Base-by-base conservation (phyloP, 2,329 filamentous ascomycete species). In the Hymenoscyphus salicellus region DNA sequence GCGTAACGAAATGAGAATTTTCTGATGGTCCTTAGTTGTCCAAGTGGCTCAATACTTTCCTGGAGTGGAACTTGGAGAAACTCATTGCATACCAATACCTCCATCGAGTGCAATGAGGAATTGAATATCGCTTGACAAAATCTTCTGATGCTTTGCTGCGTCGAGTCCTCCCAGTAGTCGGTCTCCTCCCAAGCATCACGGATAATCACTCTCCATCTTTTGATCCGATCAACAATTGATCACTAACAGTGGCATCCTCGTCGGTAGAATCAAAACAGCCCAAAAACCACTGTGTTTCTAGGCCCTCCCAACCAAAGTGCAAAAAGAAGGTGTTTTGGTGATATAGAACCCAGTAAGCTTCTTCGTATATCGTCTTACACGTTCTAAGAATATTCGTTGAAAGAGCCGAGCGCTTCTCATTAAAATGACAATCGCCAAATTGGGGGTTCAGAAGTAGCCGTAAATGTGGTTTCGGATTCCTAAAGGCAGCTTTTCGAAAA, bases 271-370 rank as follows among this genome's bases (percentile, higher is more conserved):
- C n/a, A n/a, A n/a, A n/a, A n/a, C n/a, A n/a, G n/a, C n/a, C n/a
- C n/a, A n/a, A n/a, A n/a, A n/a, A n/a, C n/a, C n/a, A n/a, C n/a
- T n/a, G n/a, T n/a, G n/a, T n/a, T n/a, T n/a, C n/a, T n/a, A n/a
- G n/a, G n/a, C n/a, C n/a, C n/a, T n/a, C n/a, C n/a, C n/a, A n/a
- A n/a, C n/a, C n/a, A n/a, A 23, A 20, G 1, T 4, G 11, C 49
- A 14, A 20, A 30, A 26, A 14, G 20, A 55, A 55, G 8, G 49
- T 55, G 8, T 33, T 62, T 8, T 30, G 58, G 10, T 67, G 71
- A 59, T 74, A 73, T 2, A 74, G 57, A 0, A 72, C 61, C 17
- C 58, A 33, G 55, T 71, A 68, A 2, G 70, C 71, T 61, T 74
- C 72, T 1, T 43, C 56, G 14, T 60, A 55, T 6, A 71, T 62